These are phyloP conservation scores for Sclerotinia spermophila DNA, from an alignment of 2,329 filamentous ascomycete genomes.

Conservation along the genomic window DNA sequence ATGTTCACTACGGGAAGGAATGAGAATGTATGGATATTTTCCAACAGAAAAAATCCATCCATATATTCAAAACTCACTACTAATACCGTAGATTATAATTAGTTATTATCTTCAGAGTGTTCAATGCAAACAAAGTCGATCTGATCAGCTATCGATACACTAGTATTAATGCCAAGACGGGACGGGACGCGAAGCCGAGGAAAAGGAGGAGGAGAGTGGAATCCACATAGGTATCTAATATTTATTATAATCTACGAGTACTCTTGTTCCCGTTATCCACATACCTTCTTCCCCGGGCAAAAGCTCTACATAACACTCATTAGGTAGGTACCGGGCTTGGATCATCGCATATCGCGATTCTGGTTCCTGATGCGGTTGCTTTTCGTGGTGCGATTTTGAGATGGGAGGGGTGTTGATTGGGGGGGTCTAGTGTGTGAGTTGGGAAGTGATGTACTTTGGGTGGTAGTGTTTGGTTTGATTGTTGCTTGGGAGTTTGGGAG, in stretches of 20 bases:
- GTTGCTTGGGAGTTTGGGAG: too few relatives aligned
- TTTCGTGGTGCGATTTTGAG: background rate
- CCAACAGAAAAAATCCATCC: too few relatives aligned
- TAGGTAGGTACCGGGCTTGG: background rate
- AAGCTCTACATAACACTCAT: too few relatives aligned
- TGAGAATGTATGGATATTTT: background rate
- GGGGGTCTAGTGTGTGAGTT: too few relatives aligned
- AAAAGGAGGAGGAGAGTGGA: too few relatives aligned
- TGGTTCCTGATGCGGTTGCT: background rate
- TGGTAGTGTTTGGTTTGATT: too few relatives aligned
- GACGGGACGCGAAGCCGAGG: too few relatives aligned
- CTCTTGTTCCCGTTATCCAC: background rate
- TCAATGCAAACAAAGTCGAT: background rate
- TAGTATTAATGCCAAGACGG: background rate
- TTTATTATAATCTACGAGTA: too few relatives aligned
- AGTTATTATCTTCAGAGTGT: background rate
- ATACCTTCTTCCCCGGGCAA: too few relatives aligned
- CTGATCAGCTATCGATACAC: background rate
- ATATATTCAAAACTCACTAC: too few relatives aligned
- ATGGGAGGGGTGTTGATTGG: background rate
- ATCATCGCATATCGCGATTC: background rate
- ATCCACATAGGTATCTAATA: background rate
- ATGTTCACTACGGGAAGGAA: background rate
- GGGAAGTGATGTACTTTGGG: too few relatives aligned
- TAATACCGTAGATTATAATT: background rate